Evolutionary conservation across 2,329 filamentous ascomycete genomes (phyloP), one percentile per base, ranked within the genome.

Genomic region (Alternaria infectoria): DNA sequence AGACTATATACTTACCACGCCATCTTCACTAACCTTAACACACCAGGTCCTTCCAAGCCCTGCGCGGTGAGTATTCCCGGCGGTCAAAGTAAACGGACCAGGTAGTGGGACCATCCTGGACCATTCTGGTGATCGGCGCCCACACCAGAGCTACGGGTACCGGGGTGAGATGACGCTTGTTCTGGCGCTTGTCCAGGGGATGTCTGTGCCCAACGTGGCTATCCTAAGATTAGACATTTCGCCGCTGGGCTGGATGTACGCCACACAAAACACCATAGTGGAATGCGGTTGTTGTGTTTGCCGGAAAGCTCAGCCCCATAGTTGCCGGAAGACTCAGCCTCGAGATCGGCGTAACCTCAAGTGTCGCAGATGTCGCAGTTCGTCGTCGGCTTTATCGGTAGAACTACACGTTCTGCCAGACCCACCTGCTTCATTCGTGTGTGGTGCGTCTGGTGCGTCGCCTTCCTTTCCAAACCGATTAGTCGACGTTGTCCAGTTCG

Each of bases 171-270:
- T 43, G 32, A n/a, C 51, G 21, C 51, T 26, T 44, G 23, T 17
- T 17, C 23, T 49, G 43, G 51, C 32, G 51, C 21, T 28, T 40
- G 46, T 9, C n/a, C 58, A 47, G 21, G 21, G 45, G 45, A 30
- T 23, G 49, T 36, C 28, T 15, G 43, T 52, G 49, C n/a, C n/a
- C n/a, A 26, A 36, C 21, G 28, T 32, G 32, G 40, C 45, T 50
- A 52, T 55, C 58, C 62, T 65, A 55, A 54, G 45, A 32, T 62
- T 55, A 65, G 62, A 52, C 12, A 51, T 25, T 45, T 54, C 58
- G 59, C 62, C 62, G 59, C 17, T 62, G 15, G 21, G 15, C 23
- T 44, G 19, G 44, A 19, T 25, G 21, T 15, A 36, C 28, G 49
- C 28, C 28, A 51, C 49, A 15, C 1, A 40, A 40, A 17, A 1